These are phyloP conservation scores for Trifolium subterraneum DNA, from an alignment of 306 rosid species.

Conservation along the genomic window DNA sequence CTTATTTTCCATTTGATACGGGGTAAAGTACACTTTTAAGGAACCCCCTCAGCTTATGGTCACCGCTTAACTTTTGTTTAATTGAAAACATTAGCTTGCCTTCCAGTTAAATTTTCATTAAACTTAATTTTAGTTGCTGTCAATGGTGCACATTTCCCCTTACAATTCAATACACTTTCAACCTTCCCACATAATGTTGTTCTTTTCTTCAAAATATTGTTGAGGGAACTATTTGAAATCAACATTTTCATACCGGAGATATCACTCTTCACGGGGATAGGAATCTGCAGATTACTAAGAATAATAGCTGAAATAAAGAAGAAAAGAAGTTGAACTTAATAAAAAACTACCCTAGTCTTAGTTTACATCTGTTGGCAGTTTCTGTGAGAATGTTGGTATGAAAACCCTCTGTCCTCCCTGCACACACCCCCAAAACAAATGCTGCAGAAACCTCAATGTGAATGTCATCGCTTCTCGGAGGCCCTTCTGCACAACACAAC, in stretches of 20 bases:
- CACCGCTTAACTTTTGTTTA: background rate
- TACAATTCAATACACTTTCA: background rate
- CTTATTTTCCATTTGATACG: background rate
- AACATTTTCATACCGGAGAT: background rate
- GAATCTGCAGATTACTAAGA: background rate
- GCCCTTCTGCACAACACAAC: background rate
- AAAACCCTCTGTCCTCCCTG: background rate
- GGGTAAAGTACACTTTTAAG: background rate
- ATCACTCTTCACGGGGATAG: background rate
- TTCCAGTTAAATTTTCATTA: background rate
- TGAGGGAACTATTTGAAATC: background rate
- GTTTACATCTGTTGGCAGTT: background rate
- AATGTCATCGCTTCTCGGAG: background rate
- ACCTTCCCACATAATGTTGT: background rate
- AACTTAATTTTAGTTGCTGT: background rate
- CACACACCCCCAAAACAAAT: background rate
- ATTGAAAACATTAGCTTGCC: background rate
- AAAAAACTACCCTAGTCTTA: background rate
- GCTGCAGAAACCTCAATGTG: background rate
- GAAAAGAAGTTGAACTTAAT: background rate
- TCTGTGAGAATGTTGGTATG: background rate
- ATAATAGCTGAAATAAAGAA: background rate
- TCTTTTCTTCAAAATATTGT: background rate
- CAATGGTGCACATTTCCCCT: background rate
- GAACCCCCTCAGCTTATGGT: background rate